Evolutionary conservation across 2,329 filamentous ascomycete genomes (phyloP), one percentile per base, ranked within the genome.

Genomic region (Aureobasidium leucospermi): DNA sequence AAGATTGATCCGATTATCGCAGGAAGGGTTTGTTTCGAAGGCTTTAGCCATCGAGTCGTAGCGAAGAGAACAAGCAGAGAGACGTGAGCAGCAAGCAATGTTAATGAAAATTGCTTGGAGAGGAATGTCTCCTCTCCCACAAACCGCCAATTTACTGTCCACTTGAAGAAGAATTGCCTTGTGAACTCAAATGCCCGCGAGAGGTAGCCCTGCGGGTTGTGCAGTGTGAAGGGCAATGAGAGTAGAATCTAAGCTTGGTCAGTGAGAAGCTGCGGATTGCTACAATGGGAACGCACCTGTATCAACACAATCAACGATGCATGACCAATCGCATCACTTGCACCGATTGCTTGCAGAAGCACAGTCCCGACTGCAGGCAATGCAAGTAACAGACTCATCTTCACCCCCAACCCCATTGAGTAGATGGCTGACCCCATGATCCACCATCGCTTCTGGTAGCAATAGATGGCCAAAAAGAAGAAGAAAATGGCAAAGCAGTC

Each of bases 111-210:
- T 1, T 76, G 71, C 61, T 77, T 82, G 65, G 85, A 87, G 48
- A 95, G 80, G 67, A 99, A 99, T 0, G 77, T 74, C 6, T 88
- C 83, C 73, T 96, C 91, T 15, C 88, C 86, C n/a, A 96, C 75
- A 71, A 97, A 97, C 58, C 92, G 85, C 94, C 94, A 99, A 74
- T 99, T 99, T 65, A 99, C 94, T 0, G 94, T 99, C 94, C 94
- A 99, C 75, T 93, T 91, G 79, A 93, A 97, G 67, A 96, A 81
- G 75, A 99, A 99, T 67, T 90, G 85, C 58, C 94, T 82, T 48
- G 89, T 91, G 61, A 99, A 81, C 75, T 99, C 91, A 70, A 99
- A 99, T 0, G 94, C 91, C 63, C 88, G 81, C 48, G 83, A 82
- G 16, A 95, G 70, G 71, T 99, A 99, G 31, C 86, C 89, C 61